These are phyloP conservation scores for Achaetomiella virescens DNA, from an alignment of 495 filamentous ascomycete species.

Conservation along the genomic window DNA sequence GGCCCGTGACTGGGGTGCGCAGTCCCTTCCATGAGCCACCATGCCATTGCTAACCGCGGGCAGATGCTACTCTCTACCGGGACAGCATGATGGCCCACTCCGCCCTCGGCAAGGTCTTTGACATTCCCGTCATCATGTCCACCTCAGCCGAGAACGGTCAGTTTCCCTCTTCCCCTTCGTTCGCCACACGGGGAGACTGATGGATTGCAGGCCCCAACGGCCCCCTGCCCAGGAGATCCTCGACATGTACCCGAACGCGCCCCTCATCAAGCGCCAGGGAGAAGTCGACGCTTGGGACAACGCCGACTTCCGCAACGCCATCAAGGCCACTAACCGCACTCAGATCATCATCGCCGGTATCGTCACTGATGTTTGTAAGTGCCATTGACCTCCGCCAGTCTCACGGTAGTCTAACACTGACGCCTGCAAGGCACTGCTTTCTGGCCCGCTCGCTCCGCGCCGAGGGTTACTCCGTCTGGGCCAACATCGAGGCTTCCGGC, in stretches of 20 bases:
- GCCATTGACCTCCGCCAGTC: not conserved
- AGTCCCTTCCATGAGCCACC: not conserved
- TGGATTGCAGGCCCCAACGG: conserved; percentile 56
- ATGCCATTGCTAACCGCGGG: not conserved
- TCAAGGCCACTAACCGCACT: conserved; percentile 57
- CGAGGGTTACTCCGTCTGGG: conserved; percentile 71
- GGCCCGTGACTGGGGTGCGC: conserved; percentile 52
- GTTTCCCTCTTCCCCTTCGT: not conserved
- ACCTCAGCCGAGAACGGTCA: conserved; percentile 55
- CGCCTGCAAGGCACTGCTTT: conserved; percentile 50
- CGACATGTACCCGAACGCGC: conserved; percentile 60
- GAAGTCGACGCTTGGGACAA: conserved; percentile 83
- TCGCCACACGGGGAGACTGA: not conserved
- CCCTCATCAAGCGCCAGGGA: conserved; percentile 61
- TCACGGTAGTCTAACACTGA: not conserved
- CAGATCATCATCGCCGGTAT: conserved; percentile 73
- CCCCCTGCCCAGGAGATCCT: conserved; percentile 63
- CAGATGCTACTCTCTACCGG: conserved; percentile 51
- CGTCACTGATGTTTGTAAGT: conserved; percentile 67
- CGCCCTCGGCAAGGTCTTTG: conserved; percentile 58
- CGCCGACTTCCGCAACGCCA: conserved; percentile 58
- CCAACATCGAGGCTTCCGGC: conserved; percentile 67
- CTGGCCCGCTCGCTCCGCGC: conserved; percentile 63
- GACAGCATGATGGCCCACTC: conserved; percentile 67
- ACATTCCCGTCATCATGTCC: conserved; percentile 64